Percentiles rank a stretch among this genome's conserved stretches.
Conservation (phyloP, 768 basidiomycete species). For the Zangia roseola region DNA sequence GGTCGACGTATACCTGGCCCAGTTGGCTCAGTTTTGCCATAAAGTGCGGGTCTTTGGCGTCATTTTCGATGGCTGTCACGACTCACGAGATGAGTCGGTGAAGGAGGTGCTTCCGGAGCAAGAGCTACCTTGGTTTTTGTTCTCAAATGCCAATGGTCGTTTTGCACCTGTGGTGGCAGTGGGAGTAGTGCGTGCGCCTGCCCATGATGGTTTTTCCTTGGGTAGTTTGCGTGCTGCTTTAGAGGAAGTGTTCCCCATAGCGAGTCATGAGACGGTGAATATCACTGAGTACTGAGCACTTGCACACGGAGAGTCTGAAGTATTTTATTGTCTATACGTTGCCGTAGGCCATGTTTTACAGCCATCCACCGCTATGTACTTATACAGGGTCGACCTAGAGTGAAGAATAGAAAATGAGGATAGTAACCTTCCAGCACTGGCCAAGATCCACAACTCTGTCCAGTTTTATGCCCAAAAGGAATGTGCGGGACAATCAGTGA, state of each 20-base stretch:
- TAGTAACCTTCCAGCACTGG: slow-evolving; percentile 34
- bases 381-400: slow-evolving; percentile 38
- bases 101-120: too few species aligned
- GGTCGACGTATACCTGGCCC: slow-evolving; percentile 70
- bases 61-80: slow-evolving; percentile 53
- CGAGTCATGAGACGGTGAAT: not conserved
- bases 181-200: slow-evolving; percentile 41
- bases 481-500: slow-evolving; percentile 19
- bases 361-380: slow-evolving; percentile 36
- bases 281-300: too few species aligned
- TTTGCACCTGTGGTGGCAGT: slow-evolving; percentile 10
- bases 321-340: slow-evolving; percentile 33
- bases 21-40: slow-evolving; percentile 60
- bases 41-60: slow-evolving; percentile 72
- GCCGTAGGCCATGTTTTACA: slow-evolving; percentile 38
- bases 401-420: slow-evolving; percentile 30
- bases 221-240: slow-evolving; percentile 60
- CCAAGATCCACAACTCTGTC: slow-evolving; percentile 23
- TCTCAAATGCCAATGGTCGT: slow-evolving; percentile 46
- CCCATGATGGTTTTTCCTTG: slow-evolving; percentile 48
- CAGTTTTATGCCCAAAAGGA: slow-evolving; percentile 24
- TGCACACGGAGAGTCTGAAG: slow-evolving; percentile 6
- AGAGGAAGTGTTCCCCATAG: slow-evolving; percentile 63
- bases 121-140: slow-evolving; percentile 45
- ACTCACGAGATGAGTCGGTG: too few species aligned